These are phyloP conservation scores for Phytophthora pistaciae DNA, from an alignment of 352 stramenopile genomes.

Conservation along the genomic window DNA sequence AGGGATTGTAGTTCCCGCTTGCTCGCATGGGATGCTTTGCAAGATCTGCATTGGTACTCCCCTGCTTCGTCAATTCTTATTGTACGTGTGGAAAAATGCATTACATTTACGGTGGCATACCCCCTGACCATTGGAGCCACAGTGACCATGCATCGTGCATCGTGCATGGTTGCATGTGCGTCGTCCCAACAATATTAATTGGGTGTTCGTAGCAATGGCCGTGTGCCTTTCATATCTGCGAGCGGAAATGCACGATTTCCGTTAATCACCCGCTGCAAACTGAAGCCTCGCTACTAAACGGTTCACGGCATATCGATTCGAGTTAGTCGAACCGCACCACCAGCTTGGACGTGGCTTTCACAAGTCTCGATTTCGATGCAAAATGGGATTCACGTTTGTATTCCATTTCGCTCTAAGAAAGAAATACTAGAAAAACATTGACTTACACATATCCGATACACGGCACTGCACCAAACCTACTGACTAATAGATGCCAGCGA, in stretches of 20 bases:
- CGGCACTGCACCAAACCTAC: constrained; percentile 10
- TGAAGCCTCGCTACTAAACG: constrained; percentile 8
- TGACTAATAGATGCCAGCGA: constrained; percentile 13
- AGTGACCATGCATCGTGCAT: too few species aligned
- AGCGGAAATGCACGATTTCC: constrained; percentile 9
- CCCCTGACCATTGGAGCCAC: too few species aligned
- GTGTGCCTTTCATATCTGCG: constrained; percentile 1
- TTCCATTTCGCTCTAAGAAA: constrained; percentile 31
- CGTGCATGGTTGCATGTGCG: not conserved
- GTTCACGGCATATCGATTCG: constrained; percentile 4
- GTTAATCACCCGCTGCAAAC: constrained; percentile 10
- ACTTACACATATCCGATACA: constrained; percentile 30
- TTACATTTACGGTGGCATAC: too few species aligned
- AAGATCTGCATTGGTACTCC: not conserved
- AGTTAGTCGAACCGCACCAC: not conserved
- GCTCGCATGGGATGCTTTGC: not conserved
- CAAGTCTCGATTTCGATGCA: constrained; percentile 6
- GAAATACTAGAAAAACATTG: not conserved
- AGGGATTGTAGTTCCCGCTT: not conserved
- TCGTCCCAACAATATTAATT: too few species aligned
- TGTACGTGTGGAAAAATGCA: too few species aligned
- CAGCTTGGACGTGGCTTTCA: not conserved
- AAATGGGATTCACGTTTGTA: constrained; percentile 18
- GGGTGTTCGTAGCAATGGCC: constrained; percentile 10
- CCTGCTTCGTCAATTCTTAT: too few species aligned